phyloP scores from a whole-genome alignment of 2,329 filamentous ascomycete genomes.

The Didymella sp. region DNA sequence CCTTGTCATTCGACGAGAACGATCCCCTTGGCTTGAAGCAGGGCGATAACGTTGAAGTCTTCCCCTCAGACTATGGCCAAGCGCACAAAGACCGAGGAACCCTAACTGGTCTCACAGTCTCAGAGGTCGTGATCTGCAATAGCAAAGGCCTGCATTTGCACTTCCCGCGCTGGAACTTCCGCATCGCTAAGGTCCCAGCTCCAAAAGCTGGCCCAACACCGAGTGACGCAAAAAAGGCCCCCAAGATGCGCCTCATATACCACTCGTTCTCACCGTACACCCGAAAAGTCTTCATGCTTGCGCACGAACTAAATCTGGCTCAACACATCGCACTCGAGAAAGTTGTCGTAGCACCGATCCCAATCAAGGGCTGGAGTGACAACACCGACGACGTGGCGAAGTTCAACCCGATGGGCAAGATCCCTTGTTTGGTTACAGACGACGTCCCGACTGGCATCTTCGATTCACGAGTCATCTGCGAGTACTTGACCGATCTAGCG shows the following conservation, averaged over 20 bases:
- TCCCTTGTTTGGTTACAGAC: conserved; percentile 36
- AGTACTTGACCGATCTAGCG: conserved; percentile 32
- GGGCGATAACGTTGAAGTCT: conserved; percentile 61
- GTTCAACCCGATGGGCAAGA: conserved; percentile 43
- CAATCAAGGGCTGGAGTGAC: conserved; percentile 40
- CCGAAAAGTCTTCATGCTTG: conserved; percentile 41
- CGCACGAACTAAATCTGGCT: conserved; percentile 35
- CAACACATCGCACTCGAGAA: conserved; percentile 37
- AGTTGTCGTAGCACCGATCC: conserved; percentile 40
- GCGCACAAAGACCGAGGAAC: conserved; percentile 38
- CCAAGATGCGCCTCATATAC: conserved; percentile 43
- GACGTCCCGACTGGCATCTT: conserved; percentile 38
- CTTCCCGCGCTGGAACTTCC: conserved; percentile 51
- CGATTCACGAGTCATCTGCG: conserved; percentile 41
- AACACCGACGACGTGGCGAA: conserved; percentile 37
- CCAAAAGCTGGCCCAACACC: background rate
- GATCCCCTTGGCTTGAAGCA: conserved; percentile 63
- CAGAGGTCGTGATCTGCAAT: conserved; percentile 42
- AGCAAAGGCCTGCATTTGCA: conserved; percentile 40
- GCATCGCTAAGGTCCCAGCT: conserved; percentile 26
- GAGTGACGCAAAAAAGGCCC: conserved; percentile 9
- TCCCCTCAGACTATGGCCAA: conserved; percentile 43
- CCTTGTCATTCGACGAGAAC: conserved; percentile 55
- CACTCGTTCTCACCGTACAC: conserved; percentile 38
- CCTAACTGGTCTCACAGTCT: conserved; percentile 36